Percentiles rank a stretch among this genome's conserved stretches.
phyloP scores from a whole-genome alignment of 805 yeast species.

The Suhomyces faveliae region DNA sequence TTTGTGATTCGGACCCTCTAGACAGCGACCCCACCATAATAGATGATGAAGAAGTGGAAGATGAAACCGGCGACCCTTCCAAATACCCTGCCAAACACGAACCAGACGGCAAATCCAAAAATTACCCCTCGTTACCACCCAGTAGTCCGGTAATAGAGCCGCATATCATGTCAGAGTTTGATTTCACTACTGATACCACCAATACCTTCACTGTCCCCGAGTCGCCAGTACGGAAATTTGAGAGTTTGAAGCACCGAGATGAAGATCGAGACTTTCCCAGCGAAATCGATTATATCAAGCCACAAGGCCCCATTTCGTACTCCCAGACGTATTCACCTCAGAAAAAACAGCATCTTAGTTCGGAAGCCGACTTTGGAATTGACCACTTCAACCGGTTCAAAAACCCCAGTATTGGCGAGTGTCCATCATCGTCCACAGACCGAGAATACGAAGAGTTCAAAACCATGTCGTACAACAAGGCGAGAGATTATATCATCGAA shows the following conservation, averaged over 20 bases:
- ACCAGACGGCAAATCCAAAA: neutral
- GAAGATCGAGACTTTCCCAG: constrained; percentile 4
- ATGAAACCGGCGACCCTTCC: constrained; percentile 10
- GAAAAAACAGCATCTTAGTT: constrained; percentile 17
- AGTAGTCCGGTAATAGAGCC: constrained; percentile 42
- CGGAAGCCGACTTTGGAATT: constrained; percentile 50
- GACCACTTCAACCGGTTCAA: constrained; percentile 47
- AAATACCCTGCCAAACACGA: neutral
- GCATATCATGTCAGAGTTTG: constrained; percentile 29
- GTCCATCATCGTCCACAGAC: constrained; percentile 31
- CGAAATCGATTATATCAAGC: constrained; percentile 9
- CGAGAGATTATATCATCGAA: constrained; percentile 41
- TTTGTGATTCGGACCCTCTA: constrained; percentile 16
- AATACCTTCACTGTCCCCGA: constrained; percentile 23
- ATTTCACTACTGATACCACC: constrained; percentile 21
- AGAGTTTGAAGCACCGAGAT: neutral
- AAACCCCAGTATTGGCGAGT: constrained; percentile 23
- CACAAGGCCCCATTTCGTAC: neutral
- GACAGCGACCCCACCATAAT: constrained; percentile 20
- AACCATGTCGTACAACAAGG: constrained; percentile 23
- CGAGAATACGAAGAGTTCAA: constrained; percentile 21
- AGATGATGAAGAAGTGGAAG: constrained; percentile 15
- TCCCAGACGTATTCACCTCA: constrained; percentile 8
- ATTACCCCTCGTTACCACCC: constrained; percentile 21
- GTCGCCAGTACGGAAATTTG: constrained; percentile 20